These are phyloP conservation scores for Tulasnella sp. DNA, from an alignment of 768 basidiomycete species.

Conservation along the genomic window DNA sequence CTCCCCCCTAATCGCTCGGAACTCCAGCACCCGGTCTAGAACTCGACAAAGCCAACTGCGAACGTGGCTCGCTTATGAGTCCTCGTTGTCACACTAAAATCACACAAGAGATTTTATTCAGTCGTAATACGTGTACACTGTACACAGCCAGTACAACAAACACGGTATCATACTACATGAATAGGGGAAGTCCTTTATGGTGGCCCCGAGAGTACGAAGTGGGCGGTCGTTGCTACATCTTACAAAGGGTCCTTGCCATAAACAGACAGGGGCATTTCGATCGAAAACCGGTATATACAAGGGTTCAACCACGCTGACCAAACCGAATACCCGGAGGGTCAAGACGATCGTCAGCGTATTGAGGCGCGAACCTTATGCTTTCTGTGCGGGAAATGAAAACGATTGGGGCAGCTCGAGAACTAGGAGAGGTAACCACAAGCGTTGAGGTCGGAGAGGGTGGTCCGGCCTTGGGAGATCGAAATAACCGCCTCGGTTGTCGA, in stretches of 20 bases:
- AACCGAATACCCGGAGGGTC: not conserved
- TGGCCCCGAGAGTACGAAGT: not conserved
- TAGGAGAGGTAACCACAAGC: not conserved
- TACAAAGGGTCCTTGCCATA: not conserved
- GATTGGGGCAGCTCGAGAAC: not conserved
- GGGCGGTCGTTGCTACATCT: not conserved
- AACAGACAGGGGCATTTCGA: not conserved
- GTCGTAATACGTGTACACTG: not conserved
- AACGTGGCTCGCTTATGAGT: not conserved
- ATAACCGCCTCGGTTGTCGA: not conserved
- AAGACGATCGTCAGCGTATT: not conserved
- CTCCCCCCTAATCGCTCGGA: not conserved
- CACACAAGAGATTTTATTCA: not conserved
- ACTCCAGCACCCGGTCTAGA: not conserved
- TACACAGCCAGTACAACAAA: not conserved
- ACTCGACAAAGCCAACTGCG: not conserved
- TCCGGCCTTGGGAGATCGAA: not conserved
- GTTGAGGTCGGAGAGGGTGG: not conserved
- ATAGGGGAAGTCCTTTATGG: not conserved
- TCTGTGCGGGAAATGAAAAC: not conserved
- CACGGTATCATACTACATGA: not conserved
- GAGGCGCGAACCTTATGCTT: not conserved
- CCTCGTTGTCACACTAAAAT: not conserved
- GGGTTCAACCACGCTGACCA: not conserved
- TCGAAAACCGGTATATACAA: not conserved